These are phyloP conservation scores for Beauveria brongniartii DNA, from an alignment of 2,329 filamentous ascomycete species.

Conservation along the genomic window DNA sequence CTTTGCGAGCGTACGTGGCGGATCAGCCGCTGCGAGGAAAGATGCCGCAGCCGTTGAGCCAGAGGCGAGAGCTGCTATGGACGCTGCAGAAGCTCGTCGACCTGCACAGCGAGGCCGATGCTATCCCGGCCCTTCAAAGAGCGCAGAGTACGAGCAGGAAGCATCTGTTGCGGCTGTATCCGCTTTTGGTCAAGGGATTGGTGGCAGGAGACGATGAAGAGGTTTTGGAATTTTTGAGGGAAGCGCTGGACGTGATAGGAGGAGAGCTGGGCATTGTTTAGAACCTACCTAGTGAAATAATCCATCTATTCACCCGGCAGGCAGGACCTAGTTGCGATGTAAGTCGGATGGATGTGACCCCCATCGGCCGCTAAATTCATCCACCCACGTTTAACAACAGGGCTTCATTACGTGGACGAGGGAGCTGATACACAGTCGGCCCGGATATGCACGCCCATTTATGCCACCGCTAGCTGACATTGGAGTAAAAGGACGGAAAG, in stretches of 20 bases:
- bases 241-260: conserved; percentile 55
- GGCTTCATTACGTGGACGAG: no score
- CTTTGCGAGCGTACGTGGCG: conserved; percentile 76
- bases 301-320: no score
- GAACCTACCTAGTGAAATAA: not conserved
- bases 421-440: no score
- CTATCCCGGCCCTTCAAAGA: conserved; percentile 49
- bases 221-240: conserved; percentile 48
- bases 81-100: conserved; percentile 58
- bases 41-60: conserved; percentile 79
- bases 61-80: conserved; percentile 70
- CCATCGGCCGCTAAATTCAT: no score
- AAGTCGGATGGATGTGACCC: no score
- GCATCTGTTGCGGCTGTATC: conserved; percentile 75
- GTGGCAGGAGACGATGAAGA: conserved; percentile 51
- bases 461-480: no score
- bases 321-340: no score
- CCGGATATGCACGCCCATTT: no score
- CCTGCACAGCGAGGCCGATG: conserved; percentile 60
- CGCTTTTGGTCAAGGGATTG: conserved; percentile 60
- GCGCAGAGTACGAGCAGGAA: conserved; percentile 54
- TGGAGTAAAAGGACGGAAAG: no score
- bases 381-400: no score
- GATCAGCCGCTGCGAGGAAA: conserved; percentile 84
- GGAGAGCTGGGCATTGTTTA: conserved; percentile 39